Conservation (phyloP, 345 rosid species). For the Aethionema arabicum region DNA sequence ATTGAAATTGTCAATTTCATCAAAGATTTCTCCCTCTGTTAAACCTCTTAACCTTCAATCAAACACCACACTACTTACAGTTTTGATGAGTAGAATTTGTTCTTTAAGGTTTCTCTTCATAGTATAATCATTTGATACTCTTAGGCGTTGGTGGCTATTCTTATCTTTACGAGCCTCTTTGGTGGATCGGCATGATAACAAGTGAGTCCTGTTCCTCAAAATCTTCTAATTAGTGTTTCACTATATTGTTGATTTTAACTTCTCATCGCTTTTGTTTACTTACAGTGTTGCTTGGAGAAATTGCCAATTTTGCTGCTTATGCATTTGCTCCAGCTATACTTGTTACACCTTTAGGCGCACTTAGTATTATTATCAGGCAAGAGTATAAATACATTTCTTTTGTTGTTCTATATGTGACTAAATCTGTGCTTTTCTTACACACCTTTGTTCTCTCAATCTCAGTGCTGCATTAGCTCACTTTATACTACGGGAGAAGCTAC, state of each 20-base stretch:
- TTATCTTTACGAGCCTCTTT: slow-evolving; percentile 90
- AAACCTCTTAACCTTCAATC: not conserved
- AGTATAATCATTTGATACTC: slow-evolving; percentile 11
- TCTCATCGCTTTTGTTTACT: slow-evolving; percentile 8
- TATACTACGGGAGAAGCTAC: slow-evolving; percentile 77
- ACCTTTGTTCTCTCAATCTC: slow-evolving; percentile 36
- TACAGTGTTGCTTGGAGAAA: slow-evolving; percentile 92
- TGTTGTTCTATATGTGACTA: not conserved
- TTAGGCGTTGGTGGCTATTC: slow-evolving; percentile 93
- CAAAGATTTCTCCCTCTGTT: not conserved
- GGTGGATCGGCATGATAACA: slow-evolving; percentile 99
- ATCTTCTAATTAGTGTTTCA: not conserved
- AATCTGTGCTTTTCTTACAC: not conserved
- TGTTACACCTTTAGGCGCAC: slow-evolving; percentile 97
- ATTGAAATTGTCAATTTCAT: slow-evolving; percentile 6
- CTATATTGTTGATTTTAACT: not conserved
- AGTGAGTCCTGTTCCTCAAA: slow-evolving; percentile 52
- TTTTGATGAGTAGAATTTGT: slow-evolving; percentile 15
- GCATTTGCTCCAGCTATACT: slow-evolving; percentile 97
- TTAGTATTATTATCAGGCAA: slow-evolving; percentile 90
- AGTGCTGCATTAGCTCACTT: slow-evolving; percentile 94
- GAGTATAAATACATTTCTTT: not conserved
- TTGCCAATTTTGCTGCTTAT: slow-evolving; percentile 96
- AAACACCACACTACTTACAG: slow-evolving; percentile 11
- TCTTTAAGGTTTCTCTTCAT: slow-evolving; percentile 9